phyloP scores from a whole-genome alignment of 1,284 basidiomycete species.

The Apiotrichum siamense region DNA sequence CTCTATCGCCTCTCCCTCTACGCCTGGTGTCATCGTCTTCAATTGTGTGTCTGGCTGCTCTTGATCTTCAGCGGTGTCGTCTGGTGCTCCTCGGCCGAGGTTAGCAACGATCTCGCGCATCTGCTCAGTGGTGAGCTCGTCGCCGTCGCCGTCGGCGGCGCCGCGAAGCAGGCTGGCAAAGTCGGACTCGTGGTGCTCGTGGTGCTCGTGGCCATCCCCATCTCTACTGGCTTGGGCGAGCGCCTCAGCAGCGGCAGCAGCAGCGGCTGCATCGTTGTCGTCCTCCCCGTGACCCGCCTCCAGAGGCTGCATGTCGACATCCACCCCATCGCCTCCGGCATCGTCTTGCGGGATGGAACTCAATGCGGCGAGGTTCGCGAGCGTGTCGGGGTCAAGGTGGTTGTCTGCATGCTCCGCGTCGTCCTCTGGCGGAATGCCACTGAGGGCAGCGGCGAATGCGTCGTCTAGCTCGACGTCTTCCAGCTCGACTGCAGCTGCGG shows the following conservation, averaged over 20 bases:
- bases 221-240: no score
- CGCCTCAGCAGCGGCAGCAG: background rate
- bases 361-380: constrained; percentile 41
- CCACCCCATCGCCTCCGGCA: background rate
- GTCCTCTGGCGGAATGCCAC: constrained; percentile 9
- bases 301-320: background rate
- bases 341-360: constrained; percentile 23
- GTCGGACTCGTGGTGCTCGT: constrained; percentile 11
- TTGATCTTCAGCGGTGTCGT: background rate
- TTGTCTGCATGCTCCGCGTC: background rate
- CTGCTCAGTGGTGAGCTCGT: constrained; percentile 29
- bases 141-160: no score
- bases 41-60: no score
- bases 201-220: background rate
- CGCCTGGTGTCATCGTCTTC: no score
- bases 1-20: background rate
- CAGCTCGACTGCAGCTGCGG: constrained; percentile 1
- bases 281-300: constrained; percentile 5
- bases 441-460: constrained; percentile 12
- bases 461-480: constrained; percentile 1
- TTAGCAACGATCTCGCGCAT: constrained; percentile 32
- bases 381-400: constrained; percentile 31
- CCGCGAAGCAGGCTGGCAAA: constrained; percentile 13
- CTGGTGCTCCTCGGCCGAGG: constrained; percentile 15
- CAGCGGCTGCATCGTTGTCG: constrained; percentile 5